These are phyloP conservation scores for Colletotrichum filicis DNA, from an alignment of 2,329 filamentous ascomycete species.

Conservation along the genomic window DNA sequence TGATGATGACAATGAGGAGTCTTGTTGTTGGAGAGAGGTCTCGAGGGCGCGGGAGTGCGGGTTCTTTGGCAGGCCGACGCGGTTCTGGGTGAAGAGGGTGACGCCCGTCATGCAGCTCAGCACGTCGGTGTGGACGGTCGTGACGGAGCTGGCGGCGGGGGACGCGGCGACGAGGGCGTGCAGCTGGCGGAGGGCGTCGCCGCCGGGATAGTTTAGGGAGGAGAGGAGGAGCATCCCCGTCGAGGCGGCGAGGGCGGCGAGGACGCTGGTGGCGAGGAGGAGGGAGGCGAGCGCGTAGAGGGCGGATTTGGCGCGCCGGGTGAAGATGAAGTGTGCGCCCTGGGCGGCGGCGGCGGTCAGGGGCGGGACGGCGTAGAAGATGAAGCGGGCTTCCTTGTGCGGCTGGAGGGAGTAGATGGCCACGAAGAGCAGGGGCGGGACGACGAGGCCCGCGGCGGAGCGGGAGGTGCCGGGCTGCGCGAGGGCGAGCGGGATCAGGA, in stretches of 20 bases:
- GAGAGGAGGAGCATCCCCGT: conserved; percentile 79
- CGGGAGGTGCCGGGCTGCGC: conserved; percentile 56
- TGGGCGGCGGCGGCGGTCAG: conserved; percentile 82
- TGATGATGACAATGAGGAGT: conserved; percentile 37
- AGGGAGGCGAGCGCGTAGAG: conserved; percentile 65
- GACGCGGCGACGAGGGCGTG: conserved; percentile 48
- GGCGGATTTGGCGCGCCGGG: conserved; percentile 70
- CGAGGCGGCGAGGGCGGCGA: conserved; percentile 69
- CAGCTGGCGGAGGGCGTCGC: conserved; percentile 75
- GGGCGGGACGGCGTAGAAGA: conserved; percentile 86
- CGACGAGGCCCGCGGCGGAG: conserved; percentile 60
- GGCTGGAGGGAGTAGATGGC: conserved; percentile 87
- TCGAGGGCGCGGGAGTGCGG: conserved; percentile 37
- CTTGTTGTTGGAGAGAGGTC: conserved; percentile 28
- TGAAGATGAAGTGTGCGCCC: conserved; percentile 77
- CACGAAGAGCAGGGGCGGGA: conserved; percentile 79
- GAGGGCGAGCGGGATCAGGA: conserved; percentile 66
- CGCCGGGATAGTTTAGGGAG: conserved; percentile 93
- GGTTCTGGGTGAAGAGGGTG: conserved; percentile 71
- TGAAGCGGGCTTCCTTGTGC: conserved; percentile 96
- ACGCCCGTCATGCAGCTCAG: conserved; percentile 76
- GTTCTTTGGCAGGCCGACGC: conserved; percentile 48
- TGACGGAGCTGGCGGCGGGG: conserved; percentile 41
- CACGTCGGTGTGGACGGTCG: conserved; percentile 71
- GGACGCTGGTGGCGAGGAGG: conserved; percentile 67